Base-by-base conservation (phyloP, 164 flowering plant species). In the Vitis rotundifolia region DNA sequence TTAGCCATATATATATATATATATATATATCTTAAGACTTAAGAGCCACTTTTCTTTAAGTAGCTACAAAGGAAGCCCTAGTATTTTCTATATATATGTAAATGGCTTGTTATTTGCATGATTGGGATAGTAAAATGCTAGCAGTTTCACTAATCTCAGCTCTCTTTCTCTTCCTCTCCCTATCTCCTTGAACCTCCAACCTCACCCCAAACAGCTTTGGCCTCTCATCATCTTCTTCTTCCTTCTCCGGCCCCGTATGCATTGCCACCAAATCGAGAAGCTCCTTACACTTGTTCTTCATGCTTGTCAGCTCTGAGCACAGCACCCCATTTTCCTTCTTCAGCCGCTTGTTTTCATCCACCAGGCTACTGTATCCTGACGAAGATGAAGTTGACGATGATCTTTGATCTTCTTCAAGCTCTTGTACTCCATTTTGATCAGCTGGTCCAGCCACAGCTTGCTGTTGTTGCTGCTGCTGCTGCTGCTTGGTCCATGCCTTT, bases 181-280 rank as follows among this genome's bases (percentile, higher is more conserved):
- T 73, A 73, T 73, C 85, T 49, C 76, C 82, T n/a, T 69, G 64
- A 72, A 84, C 83, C 52, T 78, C 87, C 80, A 91, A 71, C 62
- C 84, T 86, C 74, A 91, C 97, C 0, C 97, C 97, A 74, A 91
- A 91, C 71, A 91, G 68, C 82, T 72, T 89, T 6, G 88, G 91
- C 66, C 85, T 57, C 29, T 68, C 67, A 68, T 72, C 83, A 10
- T 71, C 72, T 1, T 77, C 76, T n/a, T 64, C 79, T 28, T 22
- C 68, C 26, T 53, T 72, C 29, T 68, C 76, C 9, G 66, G 11
- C 8, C 65, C 61, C 3, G 83, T 51, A 44, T 81, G 75, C 29
- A 71, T 50, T 0, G 82, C 77, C n/a, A 83, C 88, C 75, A 89
- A 68, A 52, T 87, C 90, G 48, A 86, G 73, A 61, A 91, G 89